Base-by-base conservation (phyloP, 2,329 filamentous ascomycete species). In the Phialophora expanda region DNA sequence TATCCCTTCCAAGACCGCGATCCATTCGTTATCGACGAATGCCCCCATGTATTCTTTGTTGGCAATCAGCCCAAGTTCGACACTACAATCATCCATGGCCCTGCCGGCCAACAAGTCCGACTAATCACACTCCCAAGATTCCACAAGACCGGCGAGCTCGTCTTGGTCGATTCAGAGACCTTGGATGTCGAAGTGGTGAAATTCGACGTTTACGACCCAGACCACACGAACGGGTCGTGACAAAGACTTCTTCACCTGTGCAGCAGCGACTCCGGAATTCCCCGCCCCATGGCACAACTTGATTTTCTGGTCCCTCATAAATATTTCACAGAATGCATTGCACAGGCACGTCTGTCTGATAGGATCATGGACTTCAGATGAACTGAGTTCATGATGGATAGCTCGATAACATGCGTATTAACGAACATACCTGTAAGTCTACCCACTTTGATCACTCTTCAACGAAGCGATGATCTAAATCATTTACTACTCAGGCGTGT, bases 1-100 rank as follows among this genome's bases (percentile, higher is more conserved):
- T 99, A 98, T 75, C 95, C 95, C 0, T 99, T 97, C 78, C 93
- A 98, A 78, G 91, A 95, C 20, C 86, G 92, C 57, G 96, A 99
- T 75, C 93, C 92, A 0, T 96, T 98, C 74, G 90, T 98, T 51
- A 84, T 99, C 73, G 87, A 89, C 69, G 82, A 88, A 20, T 96
- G 92, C 69, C 95, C 95, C 2, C 94, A 99, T 74, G 82, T 99
- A 34, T 98, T 92, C 80, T 92, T 99, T 76, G 90, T 91, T 1
- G 93, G 93, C 17, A 93, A 90, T 72, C 93, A 97, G 77, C 89
- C 92, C 2, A 83, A 83, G 60, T 96, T 96, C 76, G 88, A 87
- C 59, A 93, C 90, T 2, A 86, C 84, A 32, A 77, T 89, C 1
- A 89, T 96, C 41, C 81, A 89, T 50, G 89, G 78, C 22, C 75